These are phyloP conservation scores for Polyporus tsugae DNA, from an alignment of 1,284 basidiomycete species.

Conservation along the genomic window DNA sequence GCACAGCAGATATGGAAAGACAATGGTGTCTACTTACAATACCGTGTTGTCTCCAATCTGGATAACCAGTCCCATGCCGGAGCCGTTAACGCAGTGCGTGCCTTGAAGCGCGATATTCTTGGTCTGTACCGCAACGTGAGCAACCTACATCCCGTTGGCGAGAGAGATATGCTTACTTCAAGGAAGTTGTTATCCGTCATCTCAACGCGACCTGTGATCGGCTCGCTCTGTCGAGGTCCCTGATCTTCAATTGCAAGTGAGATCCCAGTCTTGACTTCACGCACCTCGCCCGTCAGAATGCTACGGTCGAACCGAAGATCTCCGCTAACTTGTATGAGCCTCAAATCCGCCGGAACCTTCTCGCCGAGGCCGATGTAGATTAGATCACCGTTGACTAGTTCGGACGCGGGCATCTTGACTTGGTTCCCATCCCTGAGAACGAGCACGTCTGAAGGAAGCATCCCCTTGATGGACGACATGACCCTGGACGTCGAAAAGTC, in stretches of 20 bases:
- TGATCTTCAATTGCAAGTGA: constrained; percentile 9
- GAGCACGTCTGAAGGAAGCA: constrained; percentile 55
- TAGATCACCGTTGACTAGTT: constrained; percentile 40
- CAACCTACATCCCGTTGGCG: constrained; percentile 49
- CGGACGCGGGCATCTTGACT: constrained; percentile 43
- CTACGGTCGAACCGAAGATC: constrained; percentile 68
- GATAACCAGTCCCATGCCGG: constrained; percentile 61
- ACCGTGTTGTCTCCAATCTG: constrained; percentile 65
- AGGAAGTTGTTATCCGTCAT: constrained; percentile 27
- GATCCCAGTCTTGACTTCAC: constrained; percentile 60
- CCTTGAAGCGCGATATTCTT: constrained; percentile 72
- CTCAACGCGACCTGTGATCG: constrained; percentile 21
- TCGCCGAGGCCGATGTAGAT: constrained; percentile 46
- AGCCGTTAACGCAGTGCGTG: constrained; percentile 66
- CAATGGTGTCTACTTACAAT: constrained; percentile 40
- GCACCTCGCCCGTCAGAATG: constrained; percentile 65
- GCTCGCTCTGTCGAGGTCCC: constrained; percentile 37
- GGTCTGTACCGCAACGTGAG: constrained; percentile 59
- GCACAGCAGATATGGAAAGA: neutral
- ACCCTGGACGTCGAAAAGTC: constrained; percentile 53
- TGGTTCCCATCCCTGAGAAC: constrained; percentile 52
- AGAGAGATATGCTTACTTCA: constrained; percentile 28
- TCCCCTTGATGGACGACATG: constrained; percentile 57
- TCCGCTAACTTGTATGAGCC: constrained; percentile 52
- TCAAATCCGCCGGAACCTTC: constrained; percentile 55